phyloP scores from a whole-genome alignment of 2,329 filamentous ascomycete species.

The Harringtonia lauricola region DNA sequence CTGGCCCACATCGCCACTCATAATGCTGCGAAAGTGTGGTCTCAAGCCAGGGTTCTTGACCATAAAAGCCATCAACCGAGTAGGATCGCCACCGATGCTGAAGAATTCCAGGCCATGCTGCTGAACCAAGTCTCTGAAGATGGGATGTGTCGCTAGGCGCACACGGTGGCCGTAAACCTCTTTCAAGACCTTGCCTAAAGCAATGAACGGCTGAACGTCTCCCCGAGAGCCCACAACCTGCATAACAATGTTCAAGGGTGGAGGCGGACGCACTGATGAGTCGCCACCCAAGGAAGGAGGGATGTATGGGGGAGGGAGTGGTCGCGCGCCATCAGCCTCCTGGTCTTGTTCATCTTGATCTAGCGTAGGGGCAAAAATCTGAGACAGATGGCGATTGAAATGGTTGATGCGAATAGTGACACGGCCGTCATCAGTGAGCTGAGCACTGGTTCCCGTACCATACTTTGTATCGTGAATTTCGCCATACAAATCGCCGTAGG shows the following conservation, averaged over 20 bases:
- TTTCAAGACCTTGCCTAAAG: constrained; percentile 54
- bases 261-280: no score
- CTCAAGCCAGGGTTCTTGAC: constrained; percentile 80
- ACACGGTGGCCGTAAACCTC: constrained; percentile 59
- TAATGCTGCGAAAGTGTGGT: constrained; percentile 68
- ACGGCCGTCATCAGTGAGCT: constrained; percentile 4
- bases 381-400: constrained; percentile 7
- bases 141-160: constrained; percentile 60
- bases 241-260: constrained; percentile 46
- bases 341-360: no score
- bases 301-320: no score
- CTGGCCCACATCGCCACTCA: constrained; percentile 65
- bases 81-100: constrained; percentile 59
- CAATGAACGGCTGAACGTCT: constrained; percentile 67
- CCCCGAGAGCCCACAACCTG: constrained; percentile 66
- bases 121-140: constrained; percentile 57
- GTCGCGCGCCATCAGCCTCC: no score
- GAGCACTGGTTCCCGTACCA: no score
- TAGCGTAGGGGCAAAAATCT: constrained; percentile 6
- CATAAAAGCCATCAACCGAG: constrained; percentile 79
- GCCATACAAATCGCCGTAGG: no score
- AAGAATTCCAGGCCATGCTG: constrained; percentile 63
- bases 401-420: constrained; percentile 10
- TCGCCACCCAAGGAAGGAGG: no score
- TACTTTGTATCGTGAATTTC: no score